Evolutionary conservation across 805 yeast species (phyloP), one percentile per base, ranked within the genome.

Genomic region (Danielia oregonensis): DNA sequence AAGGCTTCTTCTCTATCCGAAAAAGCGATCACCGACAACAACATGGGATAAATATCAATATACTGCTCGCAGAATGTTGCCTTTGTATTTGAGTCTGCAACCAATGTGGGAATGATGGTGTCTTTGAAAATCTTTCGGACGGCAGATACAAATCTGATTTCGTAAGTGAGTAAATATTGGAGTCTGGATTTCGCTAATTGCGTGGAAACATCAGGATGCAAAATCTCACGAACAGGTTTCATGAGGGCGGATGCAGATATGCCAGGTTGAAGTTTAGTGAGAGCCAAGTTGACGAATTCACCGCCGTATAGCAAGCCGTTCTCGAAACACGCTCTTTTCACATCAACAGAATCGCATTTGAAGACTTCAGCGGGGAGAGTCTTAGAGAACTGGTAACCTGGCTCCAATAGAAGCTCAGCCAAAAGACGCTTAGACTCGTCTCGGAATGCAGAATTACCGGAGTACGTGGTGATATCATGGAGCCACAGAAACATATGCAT

Each of bases 111-210:
- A 7, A 81, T 61, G 3, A 82, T 43, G 1, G 77, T 51, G 17
- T 67, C 61, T 30, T 74, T 70, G 12, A 84, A 35, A 6, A 54
- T 52, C 28, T 63, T 67, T 50, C 93, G 68, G 6, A 72, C 48
- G 4, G 48, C 44, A 37, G 79, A 78, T 60, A 78, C 66, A 22
- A 72, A 71, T 43, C 93, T 65, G 24, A 75, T 65, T 40, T 83
- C 85, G 38, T 81, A 73, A 39, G 66, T 69, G 24, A 82, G 56
- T 15, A 84, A 47, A 45, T 63, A 68, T 51, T 82, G 88, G 9
- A 83, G 49, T 46, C 86, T 66, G 11, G 85, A 68, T 18, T 52
- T 42, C n/a, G 41, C 38, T 12, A 53, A 55, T 49, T 22, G 16
- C 13, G 32, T 7, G 4, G 23, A 27, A 12, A 35, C 22, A 10